Conservation (phyloP, 805 yeast genomes). For the Yarrowia sp. region DNA sequence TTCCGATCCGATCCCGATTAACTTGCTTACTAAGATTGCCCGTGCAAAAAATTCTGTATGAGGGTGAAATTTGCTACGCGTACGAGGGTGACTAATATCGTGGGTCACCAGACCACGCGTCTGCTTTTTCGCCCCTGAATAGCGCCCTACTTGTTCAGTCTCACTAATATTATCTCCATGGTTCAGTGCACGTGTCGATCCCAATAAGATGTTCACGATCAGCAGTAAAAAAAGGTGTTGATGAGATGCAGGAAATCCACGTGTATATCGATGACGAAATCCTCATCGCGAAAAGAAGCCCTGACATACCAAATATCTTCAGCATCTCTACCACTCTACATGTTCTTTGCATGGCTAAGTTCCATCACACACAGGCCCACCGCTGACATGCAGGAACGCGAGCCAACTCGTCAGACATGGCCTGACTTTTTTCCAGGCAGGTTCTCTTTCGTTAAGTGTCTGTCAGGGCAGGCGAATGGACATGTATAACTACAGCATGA, state of each 20-base stretch:
- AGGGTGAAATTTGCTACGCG: too few relatives aligned
- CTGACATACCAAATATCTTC: neutral
- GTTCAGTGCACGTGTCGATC: neutral
- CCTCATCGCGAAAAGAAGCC: neutral
- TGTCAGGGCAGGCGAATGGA: too few relatives aligned
- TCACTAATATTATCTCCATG: neutral
- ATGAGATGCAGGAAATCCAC: slow-evolving; percentile 1
- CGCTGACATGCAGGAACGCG: neutral
- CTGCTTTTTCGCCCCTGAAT: too few relatives aligned
- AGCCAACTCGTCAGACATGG: neutral
- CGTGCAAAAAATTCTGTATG: too few relatives aligned
- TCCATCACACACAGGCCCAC: neutral
- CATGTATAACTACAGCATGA: too few relatives aligned
- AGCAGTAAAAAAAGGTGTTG: neutral
- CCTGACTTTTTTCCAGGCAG: neutral
- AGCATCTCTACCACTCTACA: neutral
- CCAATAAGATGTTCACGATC: neutral
- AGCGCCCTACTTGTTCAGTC: too few relatives aligned
- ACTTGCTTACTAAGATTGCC: too few relatives aligned
- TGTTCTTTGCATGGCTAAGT: neutral
- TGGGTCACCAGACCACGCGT: too few relatives aligned
- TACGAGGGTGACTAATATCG: too few relatives aligned
- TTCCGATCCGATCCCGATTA: too few relatives aligned
- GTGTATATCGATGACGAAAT: neutral
- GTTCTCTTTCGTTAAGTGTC: neutral